Conservation (phyloP, 495 filamentous ascomycete genomes). For the Neurospora sp. region DNA sequence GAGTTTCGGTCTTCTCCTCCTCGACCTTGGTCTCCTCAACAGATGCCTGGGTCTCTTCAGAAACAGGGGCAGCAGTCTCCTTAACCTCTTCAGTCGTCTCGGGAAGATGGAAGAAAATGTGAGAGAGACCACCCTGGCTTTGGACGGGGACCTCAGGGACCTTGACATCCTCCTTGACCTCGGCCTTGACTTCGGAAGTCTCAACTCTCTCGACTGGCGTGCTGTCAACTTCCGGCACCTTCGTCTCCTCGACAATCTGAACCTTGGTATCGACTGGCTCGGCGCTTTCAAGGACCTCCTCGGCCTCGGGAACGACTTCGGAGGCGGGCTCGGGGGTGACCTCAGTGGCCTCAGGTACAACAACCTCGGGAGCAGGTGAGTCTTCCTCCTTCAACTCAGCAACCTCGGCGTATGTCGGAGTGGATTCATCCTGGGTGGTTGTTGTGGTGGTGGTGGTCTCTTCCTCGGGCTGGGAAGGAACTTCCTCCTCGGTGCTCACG, state of each 20-base stretch:
- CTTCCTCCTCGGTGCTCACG: background rate
- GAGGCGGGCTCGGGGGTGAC: background rate
- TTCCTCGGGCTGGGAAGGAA: conserved; percentile 1
- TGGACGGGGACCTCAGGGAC: background rate
- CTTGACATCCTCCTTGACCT: conserved; percentile 1
- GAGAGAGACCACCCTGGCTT: background rate
- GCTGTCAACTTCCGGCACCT: background rate
- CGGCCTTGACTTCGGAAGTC: background rate
- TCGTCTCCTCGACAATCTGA: background rate
- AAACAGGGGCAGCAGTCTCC: background rate
- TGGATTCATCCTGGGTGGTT: background rate
- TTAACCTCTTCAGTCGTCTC: background rate
- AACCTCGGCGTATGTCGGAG: background rate
- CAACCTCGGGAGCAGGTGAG: conserved; percentile 2
- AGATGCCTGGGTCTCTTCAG: conserved; percentile 1
- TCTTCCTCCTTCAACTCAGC: background rate
- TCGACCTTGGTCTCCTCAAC: conserved; percentile 1
- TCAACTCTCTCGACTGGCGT: background rate
- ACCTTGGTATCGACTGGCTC: background rate
- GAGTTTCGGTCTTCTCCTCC: background rate
- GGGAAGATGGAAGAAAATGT: background rate
- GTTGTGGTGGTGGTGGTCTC: background rate
- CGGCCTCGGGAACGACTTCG: background rate
- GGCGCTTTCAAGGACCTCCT: background rate
- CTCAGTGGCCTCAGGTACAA: background rate